These are phyloP conservation scores for Lodderomyces pseudojiufengensis DNA, from an alignment of 1,139 yeast species.

Conservation along the genomic window DNA sequence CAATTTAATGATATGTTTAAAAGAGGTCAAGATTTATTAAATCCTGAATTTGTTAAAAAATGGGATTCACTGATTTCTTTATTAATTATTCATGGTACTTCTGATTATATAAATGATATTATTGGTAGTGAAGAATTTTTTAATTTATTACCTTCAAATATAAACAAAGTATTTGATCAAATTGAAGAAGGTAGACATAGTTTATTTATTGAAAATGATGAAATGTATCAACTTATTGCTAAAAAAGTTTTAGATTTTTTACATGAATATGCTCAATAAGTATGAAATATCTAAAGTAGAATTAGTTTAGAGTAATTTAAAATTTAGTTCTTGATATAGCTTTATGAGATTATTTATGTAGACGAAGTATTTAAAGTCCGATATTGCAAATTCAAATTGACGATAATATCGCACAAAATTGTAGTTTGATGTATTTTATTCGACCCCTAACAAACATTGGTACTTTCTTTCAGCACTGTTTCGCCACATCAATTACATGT, in stretches of 20 bases:
- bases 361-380: too few species aligned
- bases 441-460: too few species aligned
- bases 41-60: slow-evolving; percentile 38
- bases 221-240: slow-evolving; percentile 30
- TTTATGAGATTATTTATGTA: too few species aligned
- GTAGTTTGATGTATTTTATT: too few species aligned
- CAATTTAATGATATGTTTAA: slow-evolving; percentile 59
- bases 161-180: slow-evolving; percentile 19
- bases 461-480: too few species aligned
- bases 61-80: slow-evolving; percentile 45
- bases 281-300: too few species aligned
- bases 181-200: slow-evolving; percentile 42
- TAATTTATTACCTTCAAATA: slow-evolving; percentile 27
- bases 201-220: slow-evolving; percentile 42
- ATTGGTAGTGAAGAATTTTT: slow-evolving; percentile 51
- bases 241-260: slow-evolving; percentile 40
- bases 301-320: too few species aligned
- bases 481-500: too few species aligned
- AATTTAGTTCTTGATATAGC: too few species aligned
- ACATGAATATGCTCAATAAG: slow-evolving; percentile 10
- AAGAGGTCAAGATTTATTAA: slow-evolving; percentile 54
- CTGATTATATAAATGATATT: slow-evolving; percentile 50
- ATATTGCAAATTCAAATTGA: too few species aligned
- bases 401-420: too few species aligned
- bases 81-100: slow-evolving; percentile 44